Evolutionary conservation across 441 rosid species (phyloP).

Genomic region (Kokia cookei): DNA sequence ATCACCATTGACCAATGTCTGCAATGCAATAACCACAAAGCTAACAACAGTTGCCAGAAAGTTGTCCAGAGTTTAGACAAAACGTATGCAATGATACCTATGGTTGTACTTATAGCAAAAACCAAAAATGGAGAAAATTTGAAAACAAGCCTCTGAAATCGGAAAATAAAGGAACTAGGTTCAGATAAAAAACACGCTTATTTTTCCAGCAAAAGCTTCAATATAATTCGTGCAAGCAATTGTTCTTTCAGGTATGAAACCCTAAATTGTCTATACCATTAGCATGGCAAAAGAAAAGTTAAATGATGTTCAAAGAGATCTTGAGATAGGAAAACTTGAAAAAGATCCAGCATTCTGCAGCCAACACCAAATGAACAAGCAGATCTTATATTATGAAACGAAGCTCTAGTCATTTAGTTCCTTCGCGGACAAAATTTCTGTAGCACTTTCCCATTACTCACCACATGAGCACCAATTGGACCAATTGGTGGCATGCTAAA

Average conservation of each 20-base stretch:
- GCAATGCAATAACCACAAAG: slow-evolving; percentile 21
- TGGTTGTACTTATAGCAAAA: neutral
- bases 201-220: neutral
- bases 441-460: slow-evolving; percentile 27
- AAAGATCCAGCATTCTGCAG: neutral
- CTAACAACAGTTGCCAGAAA: neutral
- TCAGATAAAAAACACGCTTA: neutral
- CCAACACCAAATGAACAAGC: slow-evolving; percentile 2
- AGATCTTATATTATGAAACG: neutral
- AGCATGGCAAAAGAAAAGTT: neutral
- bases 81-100: neutral
- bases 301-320: neutral
- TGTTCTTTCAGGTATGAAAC: neutral
- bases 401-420: neutral
- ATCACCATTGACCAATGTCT: slow-evolving; percentile 76
- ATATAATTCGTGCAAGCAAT: neutral
- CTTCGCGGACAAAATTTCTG: neutral
- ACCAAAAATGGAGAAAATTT: neutral
- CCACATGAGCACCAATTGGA: slow-evolving; percentile 96
- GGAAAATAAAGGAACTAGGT: neutral
- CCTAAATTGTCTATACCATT: neutral
- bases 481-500: slow-evolving; percentile 88
- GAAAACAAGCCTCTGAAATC: neutral
- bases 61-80: neutral
- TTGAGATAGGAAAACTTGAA: neutral